phyloP scores from a whole-genome alignment of 2,329 filamentous ascomycete species.

The Madurella fahalii region DNA sequence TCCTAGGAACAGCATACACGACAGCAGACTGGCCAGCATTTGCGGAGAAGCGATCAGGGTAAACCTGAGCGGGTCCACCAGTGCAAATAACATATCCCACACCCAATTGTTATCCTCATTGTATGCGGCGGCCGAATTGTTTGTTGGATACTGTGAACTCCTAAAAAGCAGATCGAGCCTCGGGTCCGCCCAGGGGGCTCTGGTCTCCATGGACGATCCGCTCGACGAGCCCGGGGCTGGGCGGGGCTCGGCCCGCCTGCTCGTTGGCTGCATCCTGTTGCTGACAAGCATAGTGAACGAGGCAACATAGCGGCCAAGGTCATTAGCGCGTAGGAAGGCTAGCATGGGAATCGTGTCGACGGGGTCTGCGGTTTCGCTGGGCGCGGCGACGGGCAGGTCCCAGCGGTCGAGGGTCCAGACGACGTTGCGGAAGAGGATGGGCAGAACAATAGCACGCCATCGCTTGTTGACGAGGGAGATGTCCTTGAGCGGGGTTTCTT shows the following conservation, averaged over 20 bases:
- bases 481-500: constrained; percentile 45
- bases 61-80: constrained; percentile 50
- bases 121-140: constrained; percentile 22
- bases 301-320: constrained; percentile 38
- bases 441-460: constrained; percentile 50
- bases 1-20: constrained; percentile 51
- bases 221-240: not conserved
- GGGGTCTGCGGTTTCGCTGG: constrained; percentile 23
- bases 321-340: constrained; percentile 35
- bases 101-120: constrained; percentile 40
- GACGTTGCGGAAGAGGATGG: constrained; percentile 55
- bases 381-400: constrained; percentile 26
- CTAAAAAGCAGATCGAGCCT: not conserved
- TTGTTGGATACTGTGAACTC: constrained; percentile 10
- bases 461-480: constrained; percentile 49
- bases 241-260: not conserved
- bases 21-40: constrained; percentile 58
- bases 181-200: not conserved
- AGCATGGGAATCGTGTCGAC: constrained; percentile 36
- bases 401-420: constrained; percentile 38
- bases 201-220: not conserved
- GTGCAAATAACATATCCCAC: constrained; percentile 53
- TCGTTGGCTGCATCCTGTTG: constrained; percentile 12
- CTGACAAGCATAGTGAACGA: constrained; percentile 40
- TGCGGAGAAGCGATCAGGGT: constrained; percentile 59